A percentile compares a stretch with the other conserved stretches of the same genome.
phyloP scores from a whole-genome alignment of 2,329 filamentous ascomycete species.

The Truncatella angustata region DNA sequence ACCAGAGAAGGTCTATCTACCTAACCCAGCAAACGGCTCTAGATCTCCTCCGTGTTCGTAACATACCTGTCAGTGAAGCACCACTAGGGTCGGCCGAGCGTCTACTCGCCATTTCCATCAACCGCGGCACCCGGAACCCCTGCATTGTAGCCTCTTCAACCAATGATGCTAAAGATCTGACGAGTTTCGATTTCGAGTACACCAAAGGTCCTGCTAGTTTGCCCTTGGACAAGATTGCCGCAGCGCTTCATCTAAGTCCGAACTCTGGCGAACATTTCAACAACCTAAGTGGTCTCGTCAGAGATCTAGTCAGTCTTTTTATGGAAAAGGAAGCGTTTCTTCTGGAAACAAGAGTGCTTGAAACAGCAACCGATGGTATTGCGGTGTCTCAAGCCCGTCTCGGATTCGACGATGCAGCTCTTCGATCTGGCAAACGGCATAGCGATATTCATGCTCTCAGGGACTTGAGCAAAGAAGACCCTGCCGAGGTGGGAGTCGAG shows the following conservation, averaged over 20 bases:
- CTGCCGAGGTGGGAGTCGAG: constrained; percentile 61
- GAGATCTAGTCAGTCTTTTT: constrained; percentile 57
- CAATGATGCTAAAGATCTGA: constrained; percentile 39
- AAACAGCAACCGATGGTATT: constrained; percentile 31
- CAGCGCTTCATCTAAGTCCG: constrained; percentile 52
- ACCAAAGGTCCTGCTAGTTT: constrained; percentile 41
- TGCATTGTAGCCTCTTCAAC: constrained; percentile 62
- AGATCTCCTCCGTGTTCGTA: constrained; percentile 51
- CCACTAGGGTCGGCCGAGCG: constrained; percentile 36
- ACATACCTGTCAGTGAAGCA: constrained; percentile 40
- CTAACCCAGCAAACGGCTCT: constrained; percentile 53
- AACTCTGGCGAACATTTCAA: constrained; percentile 40
- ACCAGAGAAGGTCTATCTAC: constrained; percentile 52
- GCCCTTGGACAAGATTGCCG: constrained; percentile 37
- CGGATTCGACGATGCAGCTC: constrained; percentile 70
- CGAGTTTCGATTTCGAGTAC: constrained; percentile 64
- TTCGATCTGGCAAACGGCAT: constrained; percentile 60
- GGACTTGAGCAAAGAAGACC: constrained; percentile 47
- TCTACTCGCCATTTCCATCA: constrained; percentile 63
- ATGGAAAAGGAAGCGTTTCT: constrained; percentile 64
- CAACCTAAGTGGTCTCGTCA: constrained; percentile 47
- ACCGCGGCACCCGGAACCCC: constrained; percentile 60
- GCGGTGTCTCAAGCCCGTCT: constrained; percentile 55
- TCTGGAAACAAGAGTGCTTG: constrained; percentile 48
- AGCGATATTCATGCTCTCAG: constrained; percentile 57